These are phyloP conservation scores for Melastoma malabathricum DNA, from an alignment of 345 rosid species.

Conservation along the genomic window DNA sequence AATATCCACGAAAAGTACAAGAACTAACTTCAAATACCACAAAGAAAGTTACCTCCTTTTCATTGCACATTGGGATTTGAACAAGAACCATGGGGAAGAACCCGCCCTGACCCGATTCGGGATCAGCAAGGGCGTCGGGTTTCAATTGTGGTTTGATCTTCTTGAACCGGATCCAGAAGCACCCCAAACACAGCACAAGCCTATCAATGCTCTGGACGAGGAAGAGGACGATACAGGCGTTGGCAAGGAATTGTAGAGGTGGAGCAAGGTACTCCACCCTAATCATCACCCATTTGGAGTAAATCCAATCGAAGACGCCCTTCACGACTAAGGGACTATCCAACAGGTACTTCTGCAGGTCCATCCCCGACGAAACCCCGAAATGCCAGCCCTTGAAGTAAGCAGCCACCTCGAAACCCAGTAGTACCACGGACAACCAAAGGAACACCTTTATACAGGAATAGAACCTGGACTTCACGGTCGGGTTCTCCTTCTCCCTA, in stretches of 20 bases:
- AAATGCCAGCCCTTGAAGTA: conserved; percentile 82
- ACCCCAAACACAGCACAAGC: conserved; percentile 72
- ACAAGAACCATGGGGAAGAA: conserved; percentile 14
- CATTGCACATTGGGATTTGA: conserved; percentile 13
- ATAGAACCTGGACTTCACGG: conserved; percentile 45
- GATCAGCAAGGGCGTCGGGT: conserved; percentile 3
- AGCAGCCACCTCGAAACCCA: conserved; percentile 61
- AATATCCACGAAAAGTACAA: too few relatives aligned
- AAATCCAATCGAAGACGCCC: conserved; percentile 53
- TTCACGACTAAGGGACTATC: conserved; percentile 32
- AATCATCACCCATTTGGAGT: conserved; percentile 65
- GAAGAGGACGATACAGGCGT: conserved; percentile 70
- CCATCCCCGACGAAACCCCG: conserved; percentile 23
- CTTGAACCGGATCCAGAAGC: conserved; percentile 81
- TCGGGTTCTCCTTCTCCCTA: conserved; percentile 22
- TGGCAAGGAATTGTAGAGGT: conserved; percentile 78
- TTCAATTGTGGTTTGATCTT: conserved; percentile 12
- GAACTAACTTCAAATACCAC: not conserved
- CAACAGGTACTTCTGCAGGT: conserved; percentile 37
- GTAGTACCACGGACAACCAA: conserved; percentile 45
- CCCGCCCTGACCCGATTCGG: conserved; percentile 9
- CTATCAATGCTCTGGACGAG: conserved; percentile 81
- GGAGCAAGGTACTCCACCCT: conserved; percentile 89
- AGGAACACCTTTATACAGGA: conserved; percentile 57
- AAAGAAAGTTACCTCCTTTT: conserved; percentile 10